phyloP scores from a whole-genome alignment of 1,139 yeast genomes.

The Taphrina communis region DNA sequence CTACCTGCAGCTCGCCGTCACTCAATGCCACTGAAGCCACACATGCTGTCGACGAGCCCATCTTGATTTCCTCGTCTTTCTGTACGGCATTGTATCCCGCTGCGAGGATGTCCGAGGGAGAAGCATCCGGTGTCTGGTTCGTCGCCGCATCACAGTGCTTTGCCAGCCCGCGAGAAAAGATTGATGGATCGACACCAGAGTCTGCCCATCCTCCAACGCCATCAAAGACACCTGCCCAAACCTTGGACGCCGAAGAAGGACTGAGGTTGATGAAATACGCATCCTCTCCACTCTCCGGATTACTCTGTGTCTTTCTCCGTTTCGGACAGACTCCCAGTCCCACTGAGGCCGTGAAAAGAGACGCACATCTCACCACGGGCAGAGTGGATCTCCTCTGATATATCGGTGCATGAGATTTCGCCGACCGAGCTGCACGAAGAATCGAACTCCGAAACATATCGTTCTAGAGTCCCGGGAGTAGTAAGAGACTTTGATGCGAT shows the following conservation, averaged over 20 bases:
- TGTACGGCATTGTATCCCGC: slow-evolving; percentile 51
- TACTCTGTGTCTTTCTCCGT: slow-evolving; percentile 24
- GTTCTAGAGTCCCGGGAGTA: too few relatives aligned
- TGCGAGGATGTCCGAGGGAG: slow-evolving; percentile 23
- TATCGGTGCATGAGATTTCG: not conserved
- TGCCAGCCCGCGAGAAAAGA: slow-evolving; percentile 46
- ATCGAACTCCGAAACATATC: not conserved
- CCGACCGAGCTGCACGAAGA: not conserved
- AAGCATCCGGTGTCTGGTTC: not conserved
- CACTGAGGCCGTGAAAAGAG: slow-evolving; percentile 32
- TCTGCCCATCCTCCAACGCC: slow-evolving; percentile 99
- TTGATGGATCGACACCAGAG: slow-evolving; percentile 80
- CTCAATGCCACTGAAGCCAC: slow-evolving; percentile 68
- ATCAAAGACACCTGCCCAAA: slow-evolving; percentile 84
- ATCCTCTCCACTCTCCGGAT: slow-evolving; percentile 31
- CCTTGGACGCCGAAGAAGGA: slow-evolving; percentile 50
- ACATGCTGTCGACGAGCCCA: slow-evolving; percentile 97
- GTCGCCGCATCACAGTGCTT: slow-evolving; percentile 31
- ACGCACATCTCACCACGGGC: slow-evolving; percentile 14
- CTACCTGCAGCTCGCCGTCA: slow-evolving; percentile 63
- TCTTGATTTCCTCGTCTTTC: slow-evolving; percentile 67
- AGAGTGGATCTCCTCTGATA: not conserved
- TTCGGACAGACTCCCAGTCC: slow-evolving; percentile 33
- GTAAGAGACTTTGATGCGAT: too few relatives aligned
- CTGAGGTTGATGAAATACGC: slow-evolving; percentile 27